These are phyloP conservation scores for Blastosporella zonata DNA, from an alignment of 1,284 basidiomycete species.

Conservation along the genomic window DNA sequence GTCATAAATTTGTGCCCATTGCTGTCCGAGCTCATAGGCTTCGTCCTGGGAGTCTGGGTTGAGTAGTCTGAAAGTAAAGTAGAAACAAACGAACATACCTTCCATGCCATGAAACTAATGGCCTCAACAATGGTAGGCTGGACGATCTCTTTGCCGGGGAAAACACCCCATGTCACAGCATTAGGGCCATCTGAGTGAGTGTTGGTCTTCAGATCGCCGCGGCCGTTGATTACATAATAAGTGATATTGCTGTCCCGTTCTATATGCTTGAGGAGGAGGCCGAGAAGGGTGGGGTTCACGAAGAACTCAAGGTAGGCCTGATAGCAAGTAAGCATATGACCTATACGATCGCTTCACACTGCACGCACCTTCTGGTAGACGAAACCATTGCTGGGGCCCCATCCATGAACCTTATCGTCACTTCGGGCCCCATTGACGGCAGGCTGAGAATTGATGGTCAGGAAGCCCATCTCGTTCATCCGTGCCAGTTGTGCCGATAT, in stretches of 20 bases:
- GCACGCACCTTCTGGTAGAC: constrained; percentile 90
- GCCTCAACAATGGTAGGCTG: constrained; percentile 99
- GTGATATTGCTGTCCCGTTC: constrained; percentile 90
- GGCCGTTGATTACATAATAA: constrained; percentile 93
- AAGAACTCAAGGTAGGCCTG: constrained; percentile 99
- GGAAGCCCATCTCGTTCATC: constrained; percentile 88
- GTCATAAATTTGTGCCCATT: constrained; percentile 93
- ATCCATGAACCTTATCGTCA: constrained; percentile 86
- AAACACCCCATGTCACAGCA: constrained; percentile 99
- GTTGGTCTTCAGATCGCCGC: constrained; percentile 93
- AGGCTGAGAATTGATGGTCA: constrained; percentile 98
- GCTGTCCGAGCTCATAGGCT: constrained; percentile 91
- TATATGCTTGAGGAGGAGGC: constrained; percentile 78
- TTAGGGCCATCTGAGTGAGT: constrained; percentile 91
- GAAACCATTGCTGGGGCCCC: constrained; percentile 93
- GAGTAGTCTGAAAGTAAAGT: neutral
- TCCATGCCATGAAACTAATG: constrained; percentile 97
- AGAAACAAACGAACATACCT: constrained; percentile 47
- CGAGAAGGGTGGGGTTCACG: constrained; percentile 72
- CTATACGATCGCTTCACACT: neutral
- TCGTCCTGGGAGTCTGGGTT: constrained; percentile 65
- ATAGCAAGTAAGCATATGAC: constrained; percentile 7
- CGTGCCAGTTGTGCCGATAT: constrained; percentile 80
- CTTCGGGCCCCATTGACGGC: constrained; percentile 92
- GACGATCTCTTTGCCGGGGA: constrained; percentile 96